Evolutionary conservation across 805 yeast genomes (phyloP), one percentile per base, ranked within the genome.

Genomic region (Yarrowia yakushimensis): DNA sequence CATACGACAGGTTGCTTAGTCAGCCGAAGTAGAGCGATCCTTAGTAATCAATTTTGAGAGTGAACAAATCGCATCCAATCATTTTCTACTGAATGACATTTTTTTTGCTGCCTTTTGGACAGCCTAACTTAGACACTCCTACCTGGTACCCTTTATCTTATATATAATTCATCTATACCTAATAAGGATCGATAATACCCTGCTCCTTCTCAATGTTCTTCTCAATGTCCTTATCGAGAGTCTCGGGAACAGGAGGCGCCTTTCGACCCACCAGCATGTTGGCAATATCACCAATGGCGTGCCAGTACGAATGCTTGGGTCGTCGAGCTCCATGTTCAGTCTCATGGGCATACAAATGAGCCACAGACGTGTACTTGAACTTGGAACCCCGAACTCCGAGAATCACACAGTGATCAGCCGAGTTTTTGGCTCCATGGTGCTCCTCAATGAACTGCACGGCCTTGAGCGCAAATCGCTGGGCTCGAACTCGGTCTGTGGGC

Each of bases 291-390:
- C 96, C 82, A 59, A 86, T 78, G 30, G 79, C 79, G 54, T 80
- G 78, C 99, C 99, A 94, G 75, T 88, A 90, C 55, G 91, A 86
- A 63, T 79, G 77, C 79, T 89, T 91, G 69, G 98, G 96, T 83
- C 94, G 86, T 79, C 99, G 87, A 74, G 79, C 83, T 22, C 76
- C 79, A 36, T 88, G 73, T 68, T 89, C 90, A 17, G 98, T 90
- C 76, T 94, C 98, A 71, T 78, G 86, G 72, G 92, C 96, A 76
- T 88, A 92, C 67, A 93, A 79, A 64, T 81, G 82, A 72, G 88
- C 81, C 63, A 94, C 82, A 10, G 94, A 79, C 11, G 89, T 81
- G 78, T 88, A 91, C 64, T 75, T 82, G 70, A 93, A 78, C 70
- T 87, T 89, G 13, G 96, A 85, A 52, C 89, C 83, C 72, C 84